Evolutionary conservation across 176 grass and related monocot genomes (phyloP).

Genomic region (Raddia distichophylla): DNA sequence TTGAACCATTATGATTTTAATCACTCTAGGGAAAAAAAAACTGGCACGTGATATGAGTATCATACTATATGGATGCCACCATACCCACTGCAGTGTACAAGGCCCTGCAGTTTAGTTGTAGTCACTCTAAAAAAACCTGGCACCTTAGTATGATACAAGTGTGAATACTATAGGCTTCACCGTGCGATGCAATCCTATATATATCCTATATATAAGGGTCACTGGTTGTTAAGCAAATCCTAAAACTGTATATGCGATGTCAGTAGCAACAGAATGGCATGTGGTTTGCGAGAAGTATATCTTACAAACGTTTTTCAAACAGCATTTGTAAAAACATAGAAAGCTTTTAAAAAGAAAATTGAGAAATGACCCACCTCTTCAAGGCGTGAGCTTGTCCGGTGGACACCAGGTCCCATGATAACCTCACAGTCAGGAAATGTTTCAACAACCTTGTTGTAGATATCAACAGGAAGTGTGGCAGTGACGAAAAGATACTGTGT

Average conservation of each 20-base stretch:
- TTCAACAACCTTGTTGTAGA: conserved; percentile 90
- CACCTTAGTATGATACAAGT: neutral
- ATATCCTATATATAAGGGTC: neutral
- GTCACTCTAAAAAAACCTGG: neutral
- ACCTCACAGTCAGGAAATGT: conserved; percentile 90
- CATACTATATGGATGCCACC: neutral
- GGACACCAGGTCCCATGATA: conserved; percentile 88
- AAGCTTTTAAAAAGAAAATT: neutral
- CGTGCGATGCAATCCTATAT: neutral
- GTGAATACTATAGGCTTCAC: neutral
- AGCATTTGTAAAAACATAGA: neutral
- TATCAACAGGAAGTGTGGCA: conserved; percentile 62
- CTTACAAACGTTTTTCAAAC: neutral
- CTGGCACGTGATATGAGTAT: neutral
- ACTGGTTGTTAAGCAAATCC: neutral
- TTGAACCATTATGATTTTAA: conserved; percentile 3
- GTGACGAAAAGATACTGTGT: conserved; percentile 91
- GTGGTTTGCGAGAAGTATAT: neutral
- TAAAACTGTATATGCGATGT: neutral
- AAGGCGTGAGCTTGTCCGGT: conserved; percentile 86
- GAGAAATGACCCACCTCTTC: conserved; percentile 67
- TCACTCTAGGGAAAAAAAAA: neutral
- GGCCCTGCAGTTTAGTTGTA: neutral
- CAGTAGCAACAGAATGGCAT: neutral
- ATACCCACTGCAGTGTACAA: no score